phyloP scores from a whole-genome alignment of 495 filamentous ascomycete genomes.

The Neurospora sp. region DNA sequence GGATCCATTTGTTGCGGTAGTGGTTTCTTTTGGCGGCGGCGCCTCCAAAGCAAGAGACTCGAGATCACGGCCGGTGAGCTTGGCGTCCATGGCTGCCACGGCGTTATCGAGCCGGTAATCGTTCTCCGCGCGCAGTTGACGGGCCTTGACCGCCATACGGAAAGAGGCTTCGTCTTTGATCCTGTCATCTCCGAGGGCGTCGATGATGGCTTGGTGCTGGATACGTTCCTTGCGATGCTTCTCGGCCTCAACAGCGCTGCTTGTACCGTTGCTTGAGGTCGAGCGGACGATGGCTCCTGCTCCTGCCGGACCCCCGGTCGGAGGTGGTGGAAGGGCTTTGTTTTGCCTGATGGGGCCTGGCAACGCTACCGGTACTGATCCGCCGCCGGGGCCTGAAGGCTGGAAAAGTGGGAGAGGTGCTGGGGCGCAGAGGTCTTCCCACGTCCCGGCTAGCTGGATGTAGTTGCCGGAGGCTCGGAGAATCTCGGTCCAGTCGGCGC shows the following conservation, averaged over 20 bases:
- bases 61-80: neutral
- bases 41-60: neutral
- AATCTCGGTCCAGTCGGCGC: conserved; percentile 72
- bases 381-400: conserved; percentile 1
- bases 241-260: conserved; percentile 29
- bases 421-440: conserved; percentile 63
- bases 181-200: conserved; percentile 53
- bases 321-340: conserved; percentile 1
- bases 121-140: conserved; percentile 44
- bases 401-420: conserved; percentile 43
- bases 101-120: conserved; percentile 31
- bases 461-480: conserved; percentile 54
- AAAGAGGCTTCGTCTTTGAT: conserved; percentile 56
- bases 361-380: conserved; percentile 4
- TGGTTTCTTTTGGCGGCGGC: neutral
- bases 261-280: neutral
- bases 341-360: neutral
- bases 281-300: neutral
- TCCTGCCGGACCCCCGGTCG: neutral
- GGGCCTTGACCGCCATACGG: conserved; percentile 47
- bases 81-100: conserved; percentile 11
- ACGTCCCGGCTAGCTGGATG: conserved; percentile 49
- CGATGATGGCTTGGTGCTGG: conserved; percentile 53
- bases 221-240: conserved; percentile 43
- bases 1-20: conserved; percentile 13